These are phyloP conservation scores for Pseudogymnoascus sp. DNA, from an alignment of 2,329 filamentous ascomycete genomes.

Conservation along the genomic window DNA sequence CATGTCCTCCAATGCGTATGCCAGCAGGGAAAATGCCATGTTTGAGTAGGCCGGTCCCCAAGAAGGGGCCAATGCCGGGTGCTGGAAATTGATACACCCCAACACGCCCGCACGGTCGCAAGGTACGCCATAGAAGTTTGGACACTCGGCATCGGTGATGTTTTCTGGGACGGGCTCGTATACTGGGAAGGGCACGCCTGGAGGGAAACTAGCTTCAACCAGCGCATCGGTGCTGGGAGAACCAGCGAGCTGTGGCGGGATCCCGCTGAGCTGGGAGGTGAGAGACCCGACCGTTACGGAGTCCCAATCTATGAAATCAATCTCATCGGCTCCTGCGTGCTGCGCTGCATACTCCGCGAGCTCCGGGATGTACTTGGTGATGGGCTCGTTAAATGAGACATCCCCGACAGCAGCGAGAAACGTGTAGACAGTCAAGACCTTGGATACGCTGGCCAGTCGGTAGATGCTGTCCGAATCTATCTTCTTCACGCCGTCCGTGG, in stretches of 20 bases:
- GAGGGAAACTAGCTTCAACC: neutral
- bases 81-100: constrained; percentile 21
- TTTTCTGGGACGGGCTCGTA: neutral
- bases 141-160: neutral
- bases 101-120: constrained; percentile 5
- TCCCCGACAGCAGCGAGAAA: constrained; percentile 37
- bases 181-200: neutral
- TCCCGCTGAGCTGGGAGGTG: constrained; percentile 17
- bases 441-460: constrained; percentile 38
- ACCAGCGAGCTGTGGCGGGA: neutral
- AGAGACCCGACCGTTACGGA: constrained; percentile 18
- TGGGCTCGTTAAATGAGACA: constrained; percentile 32
- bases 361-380: constrained; percentile 38
- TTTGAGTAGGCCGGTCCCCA: constrained; percentile 33
- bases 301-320: constrained; percentile 18
- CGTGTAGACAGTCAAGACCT: constrained; percentile 37
- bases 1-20: constrained; percentile 35
- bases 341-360: constrained; percentile 19
- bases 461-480: constrained; percentile 37
- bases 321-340: constrained; percentile 11
- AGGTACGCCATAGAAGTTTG: neutral
- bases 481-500: constrained; percentile 27
- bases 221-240: neutral
- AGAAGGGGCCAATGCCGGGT: constrained; percentile 30
- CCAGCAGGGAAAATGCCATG: constrained; percentile 31